Percentiles rank a stretch among this genome's conserved stretches.
Conservation (phyloP, 176 grass and related monocot species). For the Aegilops bicornis region DNA sequence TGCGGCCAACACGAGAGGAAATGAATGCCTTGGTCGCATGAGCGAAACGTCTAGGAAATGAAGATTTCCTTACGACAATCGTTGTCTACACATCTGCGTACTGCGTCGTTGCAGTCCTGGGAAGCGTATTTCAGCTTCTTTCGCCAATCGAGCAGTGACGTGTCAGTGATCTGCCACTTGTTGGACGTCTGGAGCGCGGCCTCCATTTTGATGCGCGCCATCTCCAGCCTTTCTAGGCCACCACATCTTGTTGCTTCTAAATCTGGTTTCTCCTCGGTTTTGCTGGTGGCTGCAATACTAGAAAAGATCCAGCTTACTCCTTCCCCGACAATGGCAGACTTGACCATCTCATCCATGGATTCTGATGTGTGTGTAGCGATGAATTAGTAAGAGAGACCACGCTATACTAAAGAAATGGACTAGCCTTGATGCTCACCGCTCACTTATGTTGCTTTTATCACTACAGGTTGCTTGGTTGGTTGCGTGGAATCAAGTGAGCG, state of each 20-base stretch:
- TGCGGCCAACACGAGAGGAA: not conserved
- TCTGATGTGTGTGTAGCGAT: not conserved
- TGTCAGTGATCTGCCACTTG: too few species aligned
- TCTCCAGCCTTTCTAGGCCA: not conserved
- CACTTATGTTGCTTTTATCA: too few species aligned
- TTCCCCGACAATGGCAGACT: conserved; percentile 3
- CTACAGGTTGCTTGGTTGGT: too few species aligned
- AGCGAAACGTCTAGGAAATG: not conserved
- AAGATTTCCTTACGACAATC: not conserved
- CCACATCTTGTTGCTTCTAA: not conserved
- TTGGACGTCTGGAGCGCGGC: too few species aligned
- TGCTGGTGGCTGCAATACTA: not conserved
- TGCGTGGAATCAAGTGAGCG: too few species aligned
- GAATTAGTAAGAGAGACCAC: too few species aligned
- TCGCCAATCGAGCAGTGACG: too few species aligned
- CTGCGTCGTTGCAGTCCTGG: too few species aligned
- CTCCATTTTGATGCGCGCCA: not conserved
- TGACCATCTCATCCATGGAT: not conserved
- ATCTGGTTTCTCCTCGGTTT: not conserved
- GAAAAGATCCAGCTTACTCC: not conserved
- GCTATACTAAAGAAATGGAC: too few species aligned
- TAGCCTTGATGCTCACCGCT: too few species aligned
- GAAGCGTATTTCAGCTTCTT: too few species aligned
- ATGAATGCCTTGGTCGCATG: not conserved
- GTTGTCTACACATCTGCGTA: too few species aligned